A percentile compares a stretch with the other conserved stretches of the same genome.
These are phyloP conservation scores for Fusarium lyarnte DNA, from an alignment of 2,329 filamentous ascomycete genomes.

Conservation along the genomic window DNA sequence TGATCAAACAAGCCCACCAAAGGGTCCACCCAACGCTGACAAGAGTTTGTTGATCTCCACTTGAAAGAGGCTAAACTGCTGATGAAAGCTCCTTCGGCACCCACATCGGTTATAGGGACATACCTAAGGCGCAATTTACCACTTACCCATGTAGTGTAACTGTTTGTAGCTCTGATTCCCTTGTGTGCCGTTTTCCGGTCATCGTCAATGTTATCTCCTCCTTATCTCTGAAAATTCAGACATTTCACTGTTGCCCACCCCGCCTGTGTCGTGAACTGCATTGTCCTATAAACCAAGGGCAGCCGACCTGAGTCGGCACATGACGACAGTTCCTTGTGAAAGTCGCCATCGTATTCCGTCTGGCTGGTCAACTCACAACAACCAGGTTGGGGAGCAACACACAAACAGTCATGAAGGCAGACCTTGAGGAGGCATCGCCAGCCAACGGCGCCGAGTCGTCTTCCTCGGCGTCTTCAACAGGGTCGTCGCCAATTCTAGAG, in stretches of 20 bases:
- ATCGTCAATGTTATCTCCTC: background rate
- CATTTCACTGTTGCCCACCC: background rate
- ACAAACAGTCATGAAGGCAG: slow-evolving; percentile 27
- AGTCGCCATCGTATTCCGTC: slow-evolving; percentile 2
- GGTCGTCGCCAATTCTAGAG: slow-evolving; percentile 37
- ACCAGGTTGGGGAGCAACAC: background rate
- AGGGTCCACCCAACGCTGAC: slow-evolving; percentile 17
- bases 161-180: slow-evolving; percentile 7
- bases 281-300: background rate
- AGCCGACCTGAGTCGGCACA: background rate
- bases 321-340: slow-evolving; percentile 20
- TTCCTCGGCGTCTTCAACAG: slow-evolving; percentile 23
- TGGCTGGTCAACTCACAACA: background rate
- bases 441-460: slow-evolving; percentile 22
- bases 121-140: slow-evolving; percentile 11
- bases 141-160: slow-evolving; percentile 5
- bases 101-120: background rate
- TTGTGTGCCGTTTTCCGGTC: slow-evolving; percentile 17
- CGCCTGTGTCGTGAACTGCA: background rate
- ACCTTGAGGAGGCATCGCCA: slow-evolving; percentile 35
- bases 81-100: background rate
- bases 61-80: slow-evolving; percentile 6
- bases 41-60: slow-evolving; percentile 31
- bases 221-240: background rate
- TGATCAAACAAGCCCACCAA: background rate